Evolutionary conservation across 169 alveolate species (phyloP), one percentile per base, ranked within the genome.

Genomic region (Fabrea salina): DNA sequence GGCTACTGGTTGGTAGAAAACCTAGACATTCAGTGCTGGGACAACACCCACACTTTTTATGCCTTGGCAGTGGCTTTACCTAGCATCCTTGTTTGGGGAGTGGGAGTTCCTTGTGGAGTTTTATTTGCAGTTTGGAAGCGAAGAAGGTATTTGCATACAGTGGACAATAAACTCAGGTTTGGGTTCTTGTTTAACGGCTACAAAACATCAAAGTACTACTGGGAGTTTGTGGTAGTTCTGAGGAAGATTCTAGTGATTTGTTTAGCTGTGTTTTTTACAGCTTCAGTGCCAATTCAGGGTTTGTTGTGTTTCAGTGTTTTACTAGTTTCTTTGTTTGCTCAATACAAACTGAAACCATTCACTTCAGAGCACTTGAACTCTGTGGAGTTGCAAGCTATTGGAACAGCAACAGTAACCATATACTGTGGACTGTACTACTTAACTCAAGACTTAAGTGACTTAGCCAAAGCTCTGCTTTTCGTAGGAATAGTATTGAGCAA

Each of bases 181-280:
- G 90, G 90, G 6, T 84, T 84, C 50, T 30, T 84, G 13, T 84
- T 35, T 59, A 49, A 72, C 22, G 90, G 90, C 5, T 84, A 80
- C 71, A 81, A 59, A 37, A 40, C 30, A 3, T 22, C 43, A 49
- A 43, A 13, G 51, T 84, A 56, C 43, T 84, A 64, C 50, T 84
- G 90, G 88, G 90, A 84, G 57, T 68, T 67, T 13, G 70, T 80
- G 0, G 74, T 84, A 2, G 33, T 74, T 58, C 64, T 61, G 40
- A 72, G 90, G 59, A 83, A 83, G 43, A 79, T 83, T 49, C 39
- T 71, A 32, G 25, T 83, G 37, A 70, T 79, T 1, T 70, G 76
- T 27, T 39, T 67, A 11, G 25, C 80, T 1, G 89, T 83, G 0
- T 78, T 83, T 43, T 7, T 83, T 41, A 2, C 8, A 32, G 3